Conservation (phyloP, 305 asterid genomes). For the Solanum aculeatissimum region DNA sequence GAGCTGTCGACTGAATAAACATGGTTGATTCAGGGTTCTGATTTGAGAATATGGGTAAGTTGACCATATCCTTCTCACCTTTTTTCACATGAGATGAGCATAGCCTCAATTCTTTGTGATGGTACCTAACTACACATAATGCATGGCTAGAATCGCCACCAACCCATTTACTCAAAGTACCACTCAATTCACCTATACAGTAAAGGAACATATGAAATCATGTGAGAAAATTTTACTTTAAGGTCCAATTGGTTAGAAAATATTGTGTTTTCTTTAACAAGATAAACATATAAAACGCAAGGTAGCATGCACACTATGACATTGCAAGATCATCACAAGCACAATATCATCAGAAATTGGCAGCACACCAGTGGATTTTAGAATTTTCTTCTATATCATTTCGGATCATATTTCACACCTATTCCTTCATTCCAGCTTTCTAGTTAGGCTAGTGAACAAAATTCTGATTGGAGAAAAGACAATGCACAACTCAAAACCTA, state of each 20-base stretch:
- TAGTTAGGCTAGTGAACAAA: not conserved
- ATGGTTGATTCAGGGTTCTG: not conserved
- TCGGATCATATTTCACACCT: not conserved
- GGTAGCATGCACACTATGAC: not conserved
- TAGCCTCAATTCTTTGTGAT: not conserved
- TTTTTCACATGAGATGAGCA: not conserved
- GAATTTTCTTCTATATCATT: not conserved
- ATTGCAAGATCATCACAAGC: not conserved
- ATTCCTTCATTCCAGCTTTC: not conserved
- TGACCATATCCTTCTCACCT: not conserved
- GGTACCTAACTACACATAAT: not conserved
- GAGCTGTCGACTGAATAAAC: not conserved
- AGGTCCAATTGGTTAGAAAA: not conserved
- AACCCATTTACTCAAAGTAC: not conserved
- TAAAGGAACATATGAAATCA: not conserved
- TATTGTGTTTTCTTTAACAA: not conserved
- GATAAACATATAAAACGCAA: not conserved
- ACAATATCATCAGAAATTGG: not conserved
- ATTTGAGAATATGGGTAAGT: not conserved
- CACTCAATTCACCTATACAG: not conserved
- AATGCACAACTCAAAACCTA: not conserved
- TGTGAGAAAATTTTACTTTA: not conserved
- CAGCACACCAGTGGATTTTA: not conserved
- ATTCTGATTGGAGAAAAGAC: not conserved
- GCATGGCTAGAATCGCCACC: not conserved